Base-by-base conservation (phyloP, 805 yeast species). In the Candida argentea region DNA sequence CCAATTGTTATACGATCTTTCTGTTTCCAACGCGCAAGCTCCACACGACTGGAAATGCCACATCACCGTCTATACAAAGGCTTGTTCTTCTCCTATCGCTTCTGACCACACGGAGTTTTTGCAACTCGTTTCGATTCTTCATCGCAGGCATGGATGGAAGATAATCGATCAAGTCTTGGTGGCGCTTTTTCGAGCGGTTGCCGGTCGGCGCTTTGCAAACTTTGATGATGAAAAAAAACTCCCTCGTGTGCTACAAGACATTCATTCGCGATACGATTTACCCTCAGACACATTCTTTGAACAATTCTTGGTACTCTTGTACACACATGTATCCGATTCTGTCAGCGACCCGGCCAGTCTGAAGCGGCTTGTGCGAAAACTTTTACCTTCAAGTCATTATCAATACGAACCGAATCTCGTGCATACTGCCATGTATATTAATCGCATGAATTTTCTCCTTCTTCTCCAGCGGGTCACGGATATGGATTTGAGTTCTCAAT, bases 381-480 rank as follows among this genome's bases (percentile, higher is more conserved):
- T 61, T 20, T 44, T 60, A 20, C 52, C 57, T 0, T 57, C 67
- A 2, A 60, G 66, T 29, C 54, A 50, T 24, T 59, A 45, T 25
- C 44, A 38, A 3, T 59, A 55, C 27, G 43, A 42, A 16, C 42
- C 40, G 13, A 53, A 46, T 7, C 41, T 42, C 27, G 38, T 33
- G 5, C 48, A 50, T 26, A 48, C 42, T 24, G 44, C 45, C 4
- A 56, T 56, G 49, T 61, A 50, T 29, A 38, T 50, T 16, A 61
- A 61, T 32, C 38, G 68, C 20, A 33, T 59, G 20, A 61, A 61
- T 30, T 50, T 59, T 29, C 43, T 60, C 4, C 29, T 53, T 5
- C 32, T 61, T 10, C 38, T 61, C n/a, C 34, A 44, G 6, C 65
- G 54, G 30, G 18, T 59, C 7, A 57, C 64, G 2, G 48, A 44